phyloP scores from a whole-genome alignment of 768 basidiomycete species.

The Artomyces pyxidatus region DNA sequence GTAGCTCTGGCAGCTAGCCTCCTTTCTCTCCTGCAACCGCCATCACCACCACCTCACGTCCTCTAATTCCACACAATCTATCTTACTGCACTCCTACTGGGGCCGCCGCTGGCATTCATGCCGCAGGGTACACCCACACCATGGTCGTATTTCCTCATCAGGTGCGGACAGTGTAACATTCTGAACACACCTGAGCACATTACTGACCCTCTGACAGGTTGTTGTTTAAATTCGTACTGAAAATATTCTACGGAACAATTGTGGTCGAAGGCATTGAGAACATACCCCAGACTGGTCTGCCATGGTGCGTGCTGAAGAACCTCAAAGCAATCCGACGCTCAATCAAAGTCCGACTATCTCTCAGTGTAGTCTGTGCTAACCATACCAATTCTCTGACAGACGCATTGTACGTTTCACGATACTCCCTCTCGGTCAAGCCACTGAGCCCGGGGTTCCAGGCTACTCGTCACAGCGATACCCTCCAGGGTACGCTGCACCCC shows the following conservation, averaged over 20 bases:
- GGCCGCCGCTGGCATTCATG: no score
- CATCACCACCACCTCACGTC: neutral
- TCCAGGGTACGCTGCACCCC: constrained; percentile 34
- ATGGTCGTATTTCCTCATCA: constrained; percentile 63
- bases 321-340: no score
- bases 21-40: no score
- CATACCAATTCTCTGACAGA: constrained; percentile 84
- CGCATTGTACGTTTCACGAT: constrained; percentile 52
- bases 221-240: constrained; percentile 76
- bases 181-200: neutral
- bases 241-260: constrained; percentile 86
- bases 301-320: constrained; percentile 44
- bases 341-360: constrained; percentile 1
- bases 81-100: no score
- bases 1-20: neutral
- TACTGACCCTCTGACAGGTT: constrained; percentile 30
- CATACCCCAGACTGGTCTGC: constrained; percentile 63
- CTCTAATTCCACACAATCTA: neutral
- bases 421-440: neutral
- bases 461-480: constrained; percentile 70
- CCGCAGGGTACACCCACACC: constrained; percentile 35
- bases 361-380: constrained; percentile 77
- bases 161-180: constrained; percentile 31
- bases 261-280: constrained; percentile 71
- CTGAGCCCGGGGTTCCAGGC: constrained; percentile 29